Conservation (phyloP, 2,329 filamentous ascomycete genomes). For the Epichloe coenophiala region DNA sequence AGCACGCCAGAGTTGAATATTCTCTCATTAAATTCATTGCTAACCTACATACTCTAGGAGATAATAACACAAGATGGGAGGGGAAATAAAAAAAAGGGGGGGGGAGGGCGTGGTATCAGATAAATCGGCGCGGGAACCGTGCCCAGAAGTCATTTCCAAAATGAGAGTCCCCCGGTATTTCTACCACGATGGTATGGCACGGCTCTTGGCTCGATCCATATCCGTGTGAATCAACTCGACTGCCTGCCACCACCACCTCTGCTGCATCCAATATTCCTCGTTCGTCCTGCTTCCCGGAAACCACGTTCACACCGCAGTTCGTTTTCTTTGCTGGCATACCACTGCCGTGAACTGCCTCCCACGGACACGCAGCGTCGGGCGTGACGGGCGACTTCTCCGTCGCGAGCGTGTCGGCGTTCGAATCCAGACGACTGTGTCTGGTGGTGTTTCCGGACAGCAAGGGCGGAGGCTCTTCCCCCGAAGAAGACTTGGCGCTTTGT, state of each 20-base stretch:
- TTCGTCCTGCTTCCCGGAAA: neutral
- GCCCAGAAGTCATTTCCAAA: slow-evolving; percentile 2
- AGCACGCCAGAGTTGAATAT: too few species aligned
- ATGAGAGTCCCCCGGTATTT: neutral
- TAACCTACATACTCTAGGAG: neutral
- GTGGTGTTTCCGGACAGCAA: neutral
- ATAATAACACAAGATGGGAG: neutral
- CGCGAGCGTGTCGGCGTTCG: neutral
- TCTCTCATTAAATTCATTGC: neutral
- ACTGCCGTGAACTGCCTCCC: neutral
- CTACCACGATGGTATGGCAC: neutral
- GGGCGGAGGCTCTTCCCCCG: neutral
- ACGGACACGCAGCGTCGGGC: neutral
- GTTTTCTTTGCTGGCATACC: neutral
- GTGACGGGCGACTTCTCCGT: neutral
- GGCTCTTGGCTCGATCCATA: neutral
- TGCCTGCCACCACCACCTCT: neutral
- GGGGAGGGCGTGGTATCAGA: neutral
- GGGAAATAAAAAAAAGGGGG: neutral
- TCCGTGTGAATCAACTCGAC: neutral
- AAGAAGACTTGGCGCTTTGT: neutral
- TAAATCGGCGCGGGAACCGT: neutral
- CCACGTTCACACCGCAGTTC: neutral
- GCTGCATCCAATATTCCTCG: neutral
- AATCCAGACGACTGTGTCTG: neutral